Evolutionary conservation across 345 rosid genomes (phyloP).

Genomic region (Raphanus raphanistrum): DNA sequence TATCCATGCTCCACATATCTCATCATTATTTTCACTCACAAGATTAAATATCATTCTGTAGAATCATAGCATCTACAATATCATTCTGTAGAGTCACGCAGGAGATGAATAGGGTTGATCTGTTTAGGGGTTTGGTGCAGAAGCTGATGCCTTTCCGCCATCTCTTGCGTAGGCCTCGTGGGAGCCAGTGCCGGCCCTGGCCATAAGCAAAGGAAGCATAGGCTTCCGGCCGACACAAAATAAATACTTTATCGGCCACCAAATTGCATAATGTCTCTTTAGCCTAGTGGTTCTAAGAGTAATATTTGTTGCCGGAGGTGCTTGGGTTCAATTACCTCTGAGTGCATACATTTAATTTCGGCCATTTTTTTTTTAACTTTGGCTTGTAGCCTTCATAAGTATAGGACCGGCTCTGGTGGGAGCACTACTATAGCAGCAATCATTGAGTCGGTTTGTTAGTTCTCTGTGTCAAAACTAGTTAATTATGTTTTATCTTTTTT

Average conservation of each 20-base stretch:
- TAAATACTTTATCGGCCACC: too few relatives aligned
- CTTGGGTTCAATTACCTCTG: too few relatives aligned
- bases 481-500: background rate
- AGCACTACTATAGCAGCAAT: background rate
- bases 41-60: background rate
- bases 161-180: slow-evolving; percentile 16
- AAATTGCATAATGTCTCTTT: too few relatives aligned
- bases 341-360: too few relatives aligned
- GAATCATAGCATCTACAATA: background rate
- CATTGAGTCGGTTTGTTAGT: slow-evolving; percentile 3
- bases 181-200: too few relatives aligned
- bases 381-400: too few relatives aligned
- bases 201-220: too few relatives aligned
- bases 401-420: too few relatives aligned
- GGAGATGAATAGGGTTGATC: background rate
- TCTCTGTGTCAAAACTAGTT: background rate
- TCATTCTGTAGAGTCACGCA: background rate
- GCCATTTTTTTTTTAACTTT: too few relatives aligned
- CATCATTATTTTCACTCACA: background rate
- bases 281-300: too few relatives aligned
- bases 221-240: too few relatives aligned
- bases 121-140: slow-evolving; percentile 3
- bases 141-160: background rate
- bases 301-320: too few relatives aligned
- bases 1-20: background rate